Evolutionary conservation across 1,284 basidiomycete species (phyloP), one percentile per base, ranked within the genome.

Genomic region (Omphalotus olearius): DNA sequence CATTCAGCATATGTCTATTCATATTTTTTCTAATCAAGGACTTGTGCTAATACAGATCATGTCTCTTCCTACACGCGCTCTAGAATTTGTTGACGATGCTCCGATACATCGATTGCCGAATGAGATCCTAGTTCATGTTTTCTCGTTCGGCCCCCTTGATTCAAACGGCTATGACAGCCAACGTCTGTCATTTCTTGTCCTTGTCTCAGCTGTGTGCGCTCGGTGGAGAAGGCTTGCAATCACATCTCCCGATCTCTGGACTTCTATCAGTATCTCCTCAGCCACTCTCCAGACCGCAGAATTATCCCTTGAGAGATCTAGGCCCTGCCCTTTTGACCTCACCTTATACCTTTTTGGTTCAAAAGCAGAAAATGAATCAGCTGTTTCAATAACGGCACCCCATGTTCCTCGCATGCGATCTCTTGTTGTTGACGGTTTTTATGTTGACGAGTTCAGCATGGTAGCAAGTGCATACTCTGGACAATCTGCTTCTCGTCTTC

Each of bases 191-290:
- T 28, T 58, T 28, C 62, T 62, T 7, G 55, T 62, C 9, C 37
- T 55, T 10, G 41, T 69, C 14, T 57, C 61, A 23, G 59, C 59
- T 16, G 64, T 71, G 33, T 71, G 65, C 40, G 53, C 59, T 20
- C 49, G 56, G 36, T 70, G 67, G 68, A 59, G 68, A 25, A 50
- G 61, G 3, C 52, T 73, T 6, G 63, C 63, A 2, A 33, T 68
- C 11, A 53, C 51, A 20, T 50, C 60, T 6, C 67, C 69, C 1
- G 54, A 56, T 11, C 52, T 70, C 1, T 71, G 70, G 69, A 59
- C 63, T 0, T 47, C 53, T 10, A 63, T 70, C 23, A 52, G 66
- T 26, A 52, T 57, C 35, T 51, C 51, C 44, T 59, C 3, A 48
- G 55, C 14, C 42, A 53, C 17, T 56, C 56, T 2, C 35, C 53